A percentile compares a stretch with the other conserved stretches of the same genome.
These are phyloP conservation scores for Elongisporangium prolatum DNA, from an alignment of 352 stramenopile species.

Conservation along the genomic window DNA sequence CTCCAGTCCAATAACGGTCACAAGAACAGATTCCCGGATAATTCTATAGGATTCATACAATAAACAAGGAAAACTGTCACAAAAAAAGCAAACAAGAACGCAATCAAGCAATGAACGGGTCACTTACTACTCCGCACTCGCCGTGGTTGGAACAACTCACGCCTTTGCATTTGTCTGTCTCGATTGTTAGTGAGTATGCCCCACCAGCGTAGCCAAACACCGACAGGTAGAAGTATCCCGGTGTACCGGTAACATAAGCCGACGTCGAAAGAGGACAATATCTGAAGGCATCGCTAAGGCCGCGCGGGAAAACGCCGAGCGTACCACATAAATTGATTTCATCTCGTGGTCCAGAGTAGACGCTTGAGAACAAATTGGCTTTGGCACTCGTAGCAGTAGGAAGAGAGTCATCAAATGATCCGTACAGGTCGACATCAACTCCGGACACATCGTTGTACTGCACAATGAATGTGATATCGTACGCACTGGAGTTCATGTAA, in stretches of 20 bases:
- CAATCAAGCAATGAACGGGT: no score
- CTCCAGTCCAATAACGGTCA: conserved; percentile 68
- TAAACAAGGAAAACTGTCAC: not conserved
- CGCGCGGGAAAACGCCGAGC: conserved; percentile 55
- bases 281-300: conserved; percentile 49
- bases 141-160: conserved; percentile 59
- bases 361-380: conserved; percentile 48
- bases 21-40: conserved; percentile 66
- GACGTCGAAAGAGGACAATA: conserved; percentile 48
- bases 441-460: conserved; percentile 18
- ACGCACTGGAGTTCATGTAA: conserved; percentile 47
- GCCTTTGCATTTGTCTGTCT: conserved; percentile 63
- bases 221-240: conserved; percentile 66
- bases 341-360: conserved; percentile 30
- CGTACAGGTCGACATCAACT: conserved; percentile 63
- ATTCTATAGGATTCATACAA: conserved; percentile 17
- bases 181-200: conserved; percentile 32
- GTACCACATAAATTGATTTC: conserved; percentile 68
- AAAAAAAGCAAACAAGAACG: conserved; percentile 1
- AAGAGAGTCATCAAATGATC: conserved; percentile 58
- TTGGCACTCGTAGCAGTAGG: conserved; percentile 47
- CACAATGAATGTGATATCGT: conserved; percentile 62
- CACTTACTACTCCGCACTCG: conserved; percentile 42
- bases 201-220: conserved; percentile 50
- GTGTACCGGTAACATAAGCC: conserved; percentile 45